A percentile compares a stretch with the other conserved stretches of the same genome.
Evolutionary conservation across 331 rosid genomes (phyloP).

Genomic region (Pyracantha coccinea): DNA sequence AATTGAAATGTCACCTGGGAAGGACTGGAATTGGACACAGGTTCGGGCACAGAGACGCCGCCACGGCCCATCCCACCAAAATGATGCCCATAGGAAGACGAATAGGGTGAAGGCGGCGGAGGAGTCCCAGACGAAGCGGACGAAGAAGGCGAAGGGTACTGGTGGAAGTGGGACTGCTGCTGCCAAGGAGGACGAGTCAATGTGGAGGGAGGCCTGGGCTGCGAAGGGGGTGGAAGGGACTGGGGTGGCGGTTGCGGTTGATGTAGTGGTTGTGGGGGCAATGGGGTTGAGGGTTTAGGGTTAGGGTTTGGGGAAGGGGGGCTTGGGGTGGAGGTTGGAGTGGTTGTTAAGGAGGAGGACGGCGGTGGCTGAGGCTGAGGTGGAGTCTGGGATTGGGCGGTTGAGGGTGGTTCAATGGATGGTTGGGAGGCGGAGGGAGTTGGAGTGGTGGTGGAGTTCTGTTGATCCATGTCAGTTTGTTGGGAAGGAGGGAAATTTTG

Average conservation of each 20-base stretch:
- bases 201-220: slow-evolving; percentile 43
- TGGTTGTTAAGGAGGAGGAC: not conserved
- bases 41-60: slow-evolving; percentile 37
- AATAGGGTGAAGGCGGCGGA: slow-evolving; percentile 34
- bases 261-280: not conserved
- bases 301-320: slow-evolving; percentile 9
- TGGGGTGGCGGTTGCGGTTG: slow-evolving; percentile 10
- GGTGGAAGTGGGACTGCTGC: slow-evolving; percentile 42
- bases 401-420: not conserved
- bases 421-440: slow-evolving; percentile 11
- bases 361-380: not conserved
- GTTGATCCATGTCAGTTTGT: slow-evolving; percentile 16
- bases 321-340: slow-evolving; percentile 15
- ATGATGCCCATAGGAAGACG: slow-evolving; percentile 70
- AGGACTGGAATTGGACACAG: slow-evolving; percentile 37
- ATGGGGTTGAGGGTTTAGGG: slow-evolving; percentile 28
- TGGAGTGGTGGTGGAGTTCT: not conserved
- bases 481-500: slow-evolving; percentile 5
- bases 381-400: slow-evolving; percentile 3
- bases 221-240: slow-evolving; percentile 30
- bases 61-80: slow-evolving; percentile 71
- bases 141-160: slow-evolving; percentile 36
- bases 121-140: slow-evolving; percentile 30
- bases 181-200: slow-evolving; percentile 42
- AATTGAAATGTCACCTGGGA: slow-evolving; percentile 40